Percentiles rank a stretch among this genome's conserved stretches.
These are phyloP conservation scores for Rhizoclosmatium sp. DNA, from an alignment of 192 early-diverging fungal species.

Conservation along the genomic window DNA sequence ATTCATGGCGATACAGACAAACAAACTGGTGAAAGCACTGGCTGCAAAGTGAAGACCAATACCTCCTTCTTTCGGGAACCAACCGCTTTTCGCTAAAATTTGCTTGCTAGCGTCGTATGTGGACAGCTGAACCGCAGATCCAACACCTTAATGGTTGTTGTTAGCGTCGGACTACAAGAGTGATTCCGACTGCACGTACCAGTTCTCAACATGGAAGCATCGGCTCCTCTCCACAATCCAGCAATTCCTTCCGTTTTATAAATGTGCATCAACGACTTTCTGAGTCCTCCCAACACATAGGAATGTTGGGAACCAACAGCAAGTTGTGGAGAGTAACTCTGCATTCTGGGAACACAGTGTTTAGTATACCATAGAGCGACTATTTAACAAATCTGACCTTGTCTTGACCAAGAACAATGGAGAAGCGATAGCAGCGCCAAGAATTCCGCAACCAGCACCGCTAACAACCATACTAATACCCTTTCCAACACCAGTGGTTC, in stretches of 20 bases:
- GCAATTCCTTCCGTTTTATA: conserved; percentile 75
- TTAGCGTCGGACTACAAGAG: neutral
- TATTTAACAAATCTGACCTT: neutral
- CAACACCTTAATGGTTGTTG: conserved; percentile 51
- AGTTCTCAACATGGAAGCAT: conserved; percentile 88
- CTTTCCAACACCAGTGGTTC: conserved; percentile 38
- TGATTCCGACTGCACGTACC: conserved; percentile 41
- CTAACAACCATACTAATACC: conserved; percentile 72
- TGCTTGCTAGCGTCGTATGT: conserved; percentile 86
- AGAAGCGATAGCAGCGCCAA: conserved; percentile 82
- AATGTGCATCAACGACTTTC: conserved; percentile 71
- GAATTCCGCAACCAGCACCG: conserved; percentile 79
- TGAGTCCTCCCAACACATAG: conserved; percentile 69
- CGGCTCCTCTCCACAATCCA: conserved; percentile 86
- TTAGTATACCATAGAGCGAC: neutral
- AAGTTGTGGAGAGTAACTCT: conserved; percentile 49
- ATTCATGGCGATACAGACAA: conserved; percentile 92
- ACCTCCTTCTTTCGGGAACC: conserved; percentile 61
- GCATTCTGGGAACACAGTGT: conserved; percentile 16
- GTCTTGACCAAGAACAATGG: conserved; percentile 95
- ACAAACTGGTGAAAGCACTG: conserved; percentile 81
- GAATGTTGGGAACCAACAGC: conserved; percentile 85
- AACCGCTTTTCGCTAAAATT: conserved; percentile 58
- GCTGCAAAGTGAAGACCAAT: conserved; percentile 77
- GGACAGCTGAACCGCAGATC: conserved; percentile 89